Evolutionary conservation across 768 basidiomycete species (phyloP), one percentile per base, ranked within the genome.

Genomic region (Tylopilus felleus): DNA sequence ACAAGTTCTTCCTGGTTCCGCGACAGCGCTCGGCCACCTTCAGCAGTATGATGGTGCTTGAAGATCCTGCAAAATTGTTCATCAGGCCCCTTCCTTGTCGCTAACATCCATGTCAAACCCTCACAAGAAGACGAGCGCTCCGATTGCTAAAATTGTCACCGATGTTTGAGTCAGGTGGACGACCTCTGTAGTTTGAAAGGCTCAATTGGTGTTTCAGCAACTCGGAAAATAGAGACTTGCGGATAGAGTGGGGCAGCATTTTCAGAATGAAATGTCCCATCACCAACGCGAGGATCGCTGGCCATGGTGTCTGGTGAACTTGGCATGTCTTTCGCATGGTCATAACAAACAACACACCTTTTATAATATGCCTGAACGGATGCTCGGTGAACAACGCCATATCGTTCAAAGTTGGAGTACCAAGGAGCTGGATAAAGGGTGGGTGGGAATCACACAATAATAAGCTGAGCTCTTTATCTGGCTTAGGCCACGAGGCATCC

Each of bases 1-100:
- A 86, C 73, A 70, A 82, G 77, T 63, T 92, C 88, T 64, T 90
- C 87, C 61, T 92, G 90, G 51, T 75, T 76, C 60, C 81, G 83
- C 42, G 85, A 83, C 61, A 92, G 68, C 56, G 85, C 65, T 47
- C 79, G 79, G 14, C 84, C 86, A 13, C 84, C 86, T n/a, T 38
- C 38, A 38, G n/a, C n/a, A 64, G 71, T 74, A 52, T 79, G 78
- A 61, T 90, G 82, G 64, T 90, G 88, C 71, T 85, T 76, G 42
- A 85, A 72, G 42, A 88, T 77, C 62, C 89, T 91, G 62, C 46
- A 39, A 43, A 17, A 22, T 16, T 46, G 16, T 47, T 25, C 21
- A 40, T 51, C 49, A 36, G 40, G 5, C 21, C 8, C 6, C 6
- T n/a, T n/a, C 6, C 33, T 40, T 27, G 29, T 40, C 21, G 5